Conservation (phyloP, 2,329 filamentous ascomycete species). For the Aspergillaceae sp. region DNA sequence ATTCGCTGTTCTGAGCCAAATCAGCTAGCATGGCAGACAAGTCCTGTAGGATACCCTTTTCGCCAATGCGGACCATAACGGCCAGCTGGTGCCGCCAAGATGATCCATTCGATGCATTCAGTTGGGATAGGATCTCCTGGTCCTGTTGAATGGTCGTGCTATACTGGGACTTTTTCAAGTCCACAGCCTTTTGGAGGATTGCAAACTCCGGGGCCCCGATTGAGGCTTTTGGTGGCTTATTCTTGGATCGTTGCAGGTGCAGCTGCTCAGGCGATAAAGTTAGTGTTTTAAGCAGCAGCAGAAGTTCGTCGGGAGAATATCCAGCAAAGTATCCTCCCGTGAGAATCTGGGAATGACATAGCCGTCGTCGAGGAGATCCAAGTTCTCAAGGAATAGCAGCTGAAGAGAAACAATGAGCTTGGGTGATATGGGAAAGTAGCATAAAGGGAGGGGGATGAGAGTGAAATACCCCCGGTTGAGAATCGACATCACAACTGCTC, state of each 20-base stretch:
- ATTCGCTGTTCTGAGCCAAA: slow-evolving; percentile 9
- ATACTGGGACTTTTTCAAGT: slow-evolving; percentile 40
- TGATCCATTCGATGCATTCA: slow-evolving; percentile 21
- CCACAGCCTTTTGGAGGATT: slow-evolving; percentile 28
- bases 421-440: slow-evolving; percentile 1
- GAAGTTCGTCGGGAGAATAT: slow-evolving; percentile 32
- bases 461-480: slow-evolving; percentile 24
- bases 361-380: slow-evolving; percentile 60
- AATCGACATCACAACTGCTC: slow-evolving; percentile 17
- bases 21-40: slow-evolving; percentile 36
- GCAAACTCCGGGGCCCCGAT: slow-evolving; percentile 19
- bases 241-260: slow-evolving; percentile 24
- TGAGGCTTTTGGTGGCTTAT: slow-evolving; percentile 28
- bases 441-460: background rate
- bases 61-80: slow-evolving; percentile 58
- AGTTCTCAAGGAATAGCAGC: slow-evolving; percentile 52
- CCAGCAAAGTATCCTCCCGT: slow-evolving; percentile 18
- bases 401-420: slow-evolving; percentile 8
- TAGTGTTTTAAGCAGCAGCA: slow-evolving; percentile 30
- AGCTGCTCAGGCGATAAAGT: slow-evolving; percentile 25
- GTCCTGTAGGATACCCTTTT: slow-evolving; percentile 58
- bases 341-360: slow-evolving; percentile 51
- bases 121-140: slow-evolving; percentile 28
- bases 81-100: slow-evolving; percentile 49
- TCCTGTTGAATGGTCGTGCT: slow-evolving; percentile 47